Evolutionary conservation across 2,329 filamentous ascomycete species (phyloP), one percentile per base, ranked within the genome.

Genomic region (Triangularia setosa): DNA sequence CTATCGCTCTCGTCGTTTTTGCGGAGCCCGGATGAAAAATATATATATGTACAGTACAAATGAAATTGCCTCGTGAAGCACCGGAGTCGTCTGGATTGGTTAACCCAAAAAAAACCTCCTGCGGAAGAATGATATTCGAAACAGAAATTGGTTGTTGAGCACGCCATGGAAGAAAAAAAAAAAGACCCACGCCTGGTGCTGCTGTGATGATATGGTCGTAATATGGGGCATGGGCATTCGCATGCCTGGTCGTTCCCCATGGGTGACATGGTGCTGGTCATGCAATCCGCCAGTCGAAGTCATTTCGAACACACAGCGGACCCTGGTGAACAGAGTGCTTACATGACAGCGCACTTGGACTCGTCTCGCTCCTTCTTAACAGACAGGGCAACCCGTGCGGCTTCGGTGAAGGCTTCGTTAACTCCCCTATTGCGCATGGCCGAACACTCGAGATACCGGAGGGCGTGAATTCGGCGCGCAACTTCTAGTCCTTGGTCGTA

Each of bases 341-440:
- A 89, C 87, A 89, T 88, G 66, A 89, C 75, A 66, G 74, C 73
- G 75, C 87, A 89, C 73, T 85, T 87, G 67, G 80, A 80, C 64
- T 87, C 84, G 67, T 88, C 86, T 71, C 85, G 83, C 66, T 86
- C 86, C 72, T 87, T 85, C 79, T 85, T 88, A 64, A 90, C 87
- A 70, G 86, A 87, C 63, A 99, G 83, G 14, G 95, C 95, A 35
- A 99, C 95, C 73, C 96, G 90, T 24, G 95, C 94, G 48, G 95
- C 95, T 81, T 99, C 95, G 48, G 95, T 98, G 74, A 99, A 99
- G 53, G 95, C 95, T 79, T 99, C 95, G 78, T 98, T 97, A 74
- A 99, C 96, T 66, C 95, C 95, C 59, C 95, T 87, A 79, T 99
- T 99, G 79, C 93, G 90, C 88, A 98, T 98, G 64, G 95, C 95